Percentiles rank a stretch among this genome's conserved stretches.
phyloP scores from a whole-genome alignment of 768 basidiomycete species.

The Albatrellus ellisii region DNA sequence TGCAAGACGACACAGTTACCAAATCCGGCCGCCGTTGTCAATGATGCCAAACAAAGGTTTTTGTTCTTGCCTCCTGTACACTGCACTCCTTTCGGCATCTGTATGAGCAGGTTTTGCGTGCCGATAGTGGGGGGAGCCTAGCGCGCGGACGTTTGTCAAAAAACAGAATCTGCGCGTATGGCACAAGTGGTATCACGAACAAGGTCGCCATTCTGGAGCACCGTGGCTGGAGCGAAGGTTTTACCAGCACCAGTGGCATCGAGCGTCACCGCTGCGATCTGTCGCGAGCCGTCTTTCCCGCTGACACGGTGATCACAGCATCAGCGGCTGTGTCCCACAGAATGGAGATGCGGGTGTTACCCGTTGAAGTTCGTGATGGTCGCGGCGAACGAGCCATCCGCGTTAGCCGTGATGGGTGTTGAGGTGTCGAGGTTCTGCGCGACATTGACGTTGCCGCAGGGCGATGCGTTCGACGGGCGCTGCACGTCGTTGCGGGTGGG shows the following conservation, averaged over 20 bases:
- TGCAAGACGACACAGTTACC: slow-evolving; percentile 39
- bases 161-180: neutral
- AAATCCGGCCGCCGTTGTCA: slow-evolving; percentile 34
- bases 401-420: slow-evolving; percentile 14
- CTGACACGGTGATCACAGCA: slow-evolving; percentile 14
- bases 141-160: neutral
- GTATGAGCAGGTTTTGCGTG: slow-evolving; percentile 28
- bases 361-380: slow-evolving; percentile 35
- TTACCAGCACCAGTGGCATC: slow-evolving; percentile 26
- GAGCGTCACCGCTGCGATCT: slow-evolving; percentile 23
- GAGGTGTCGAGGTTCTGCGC: slow-evolving; percentile 26
- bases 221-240: slow-evolving; percentile 23
- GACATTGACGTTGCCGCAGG: slow-evolving; percentile 32
- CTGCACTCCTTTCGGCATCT: slow-evolving; percentile 33
- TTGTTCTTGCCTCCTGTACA: slow-evolving; percentile 35
- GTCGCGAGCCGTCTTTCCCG: slow-evolving; percentile 33
- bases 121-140: slow-evolving; percentile 28
- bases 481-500: slow-evolving; percentile 18
- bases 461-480: slow-evolving; percentile 18
- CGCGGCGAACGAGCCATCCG: slow-evolving; percentile 30
- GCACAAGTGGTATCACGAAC: slow-evolving; percentile 19
- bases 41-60: slow-evolving; percentile 38
- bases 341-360: slow-evolving; percentile 17
- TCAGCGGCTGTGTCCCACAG: neutral
- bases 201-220: slow-evolving; percentile 32